Base-by-base conservation (phyloP, 2,329 filamentous ascomycete species). In the Coleophoma eucalyptorum region DNA sequence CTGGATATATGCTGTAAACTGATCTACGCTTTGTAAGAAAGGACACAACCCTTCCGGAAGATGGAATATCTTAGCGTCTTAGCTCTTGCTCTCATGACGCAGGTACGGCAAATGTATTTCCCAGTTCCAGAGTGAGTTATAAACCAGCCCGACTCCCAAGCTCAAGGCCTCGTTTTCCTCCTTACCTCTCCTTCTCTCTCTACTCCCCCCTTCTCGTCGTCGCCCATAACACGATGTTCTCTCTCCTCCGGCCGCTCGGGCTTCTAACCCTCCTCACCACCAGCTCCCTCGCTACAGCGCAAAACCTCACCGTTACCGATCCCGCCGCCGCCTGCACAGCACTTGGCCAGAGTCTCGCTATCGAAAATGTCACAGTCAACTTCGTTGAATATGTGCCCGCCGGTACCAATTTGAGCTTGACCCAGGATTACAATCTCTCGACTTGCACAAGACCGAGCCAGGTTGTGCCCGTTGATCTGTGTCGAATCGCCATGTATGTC, bases 401-500 rank as follows among this genome's bases (percentile, higher is more conserved):
- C 18, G 45, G 45, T 15, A 47, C 45, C 5, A 47, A 47, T 19
- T 18, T 49, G 34, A 32, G 43, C 1, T 37, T 55, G 3, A 44
- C 48, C 12, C 52, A 55, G 40, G 51, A 48, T 19, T 55, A 53
- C 44, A 50, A 55, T 35, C 34, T 61, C 6, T 26, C 35, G 10
- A 46, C 43, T 3, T 61, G 58, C 46, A 47, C 43, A 6, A 49
- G 40, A 33, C 16, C 41, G 10, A 51, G 21, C 16, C 49, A 54
- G 13, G 32, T 53, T 31, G 50, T 54, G 7, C 42, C 33, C 3
- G 46, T 41, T 4, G 54, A 59, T 46, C 43, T 58, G 5, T 60
- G 57, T 43, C 54, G 57, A 1, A 35, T 60, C 7, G 54, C 54
- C 3, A 54, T 58, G 51, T 50, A 55, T 40, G 53, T 60, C 41